Evolutionary conservation across 2,329 filamentous ascomycete species (phyloP).

Genomic region (Aspergillus udagawae): DNA sequence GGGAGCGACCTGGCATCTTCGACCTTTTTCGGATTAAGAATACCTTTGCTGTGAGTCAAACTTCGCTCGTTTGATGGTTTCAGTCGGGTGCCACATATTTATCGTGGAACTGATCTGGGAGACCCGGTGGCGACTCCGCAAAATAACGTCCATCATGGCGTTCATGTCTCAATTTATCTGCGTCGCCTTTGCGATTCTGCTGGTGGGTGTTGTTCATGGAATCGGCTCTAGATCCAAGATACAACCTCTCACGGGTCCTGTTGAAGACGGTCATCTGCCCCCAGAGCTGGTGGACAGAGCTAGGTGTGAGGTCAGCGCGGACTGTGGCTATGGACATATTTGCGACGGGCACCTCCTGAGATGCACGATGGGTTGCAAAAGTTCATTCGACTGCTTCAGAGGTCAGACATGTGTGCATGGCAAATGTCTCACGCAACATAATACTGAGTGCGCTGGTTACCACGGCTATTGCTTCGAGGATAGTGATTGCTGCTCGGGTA

Average conservation of each 20-base stretch:
- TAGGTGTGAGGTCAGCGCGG: not conserved
- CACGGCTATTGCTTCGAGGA: not conserved
- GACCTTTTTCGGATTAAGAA: not conserved
- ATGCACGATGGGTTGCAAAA: constrained; percentile 2
- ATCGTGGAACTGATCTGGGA: not conserved
- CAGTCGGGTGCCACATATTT: not conserved
- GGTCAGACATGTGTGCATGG: not conserved
- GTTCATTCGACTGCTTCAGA: constrained; percentile 3
- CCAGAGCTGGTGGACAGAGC: not conserved
- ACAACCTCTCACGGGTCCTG: not conserved
- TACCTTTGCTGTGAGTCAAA: not conserved
- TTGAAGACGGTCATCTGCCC: not conserved
- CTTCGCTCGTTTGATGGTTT: not conserved
- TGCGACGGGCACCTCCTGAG: not conserved
- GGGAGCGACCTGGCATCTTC: not conserved
- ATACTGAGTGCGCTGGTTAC: not conserved
- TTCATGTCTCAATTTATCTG: not conserved
- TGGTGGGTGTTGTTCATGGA: not conserved
- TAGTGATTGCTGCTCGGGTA: not conserved
- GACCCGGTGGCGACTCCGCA: not conserved
- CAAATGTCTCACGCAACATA: not conserved
- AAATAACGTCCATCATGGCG: not conserved
- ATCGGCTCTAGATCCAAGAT: not conserved
- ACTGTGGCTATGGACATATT: constrained; percentile 4
- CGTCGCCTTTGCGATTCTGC: not conserved